Percentiles rank a stretch among this genome's conserved stretches.
Conservation (phyloP, 371 early-diverging fungal genomes). For the Zychaea mexicana region DNA sequence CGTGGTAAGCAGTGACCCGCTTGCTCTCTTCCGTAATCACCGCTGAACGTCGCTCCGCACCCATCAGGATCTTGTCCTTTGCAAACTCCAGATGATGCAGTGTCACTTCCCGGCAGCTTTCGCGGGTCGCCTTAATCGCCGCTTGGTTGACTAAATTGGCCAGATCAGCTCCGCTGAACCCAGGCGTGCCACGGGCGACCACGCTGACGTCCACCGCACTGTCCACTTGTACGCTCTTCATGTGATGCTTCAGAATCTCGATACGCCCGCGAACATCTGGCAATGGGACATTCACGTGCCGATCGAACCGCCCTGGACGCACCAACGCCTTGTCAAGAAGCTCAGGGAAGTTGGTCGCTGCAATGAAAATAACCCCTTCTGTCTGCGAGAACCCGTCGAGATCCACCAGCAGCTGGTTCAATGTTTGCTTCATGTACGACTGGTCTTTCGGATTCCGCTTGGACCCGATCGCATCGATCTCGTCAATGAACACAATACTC, state of each 20-base stretch:
- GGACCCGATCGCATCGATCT: constrained; percentile 96
- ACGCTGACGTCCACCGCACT: constrained; percentile 70
- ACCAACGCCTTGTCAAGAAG: constrained; percentile 94
- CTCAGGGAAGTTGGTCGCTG: constrained; percentile 98
- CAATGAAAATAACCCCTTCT: constrained; percentile 93
- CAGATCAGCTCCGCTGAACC: constrained; percentile 97
- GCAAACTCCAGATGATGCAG: constrained; percentile 89
- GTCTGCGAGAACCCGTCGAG: constrained; percentile 93
- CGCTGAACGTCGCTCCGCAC: constrained; percentile 85
- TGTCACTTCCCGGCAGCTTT: constrained; percentile 61
- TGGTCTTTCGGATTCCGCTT: constrained; percentile 91
- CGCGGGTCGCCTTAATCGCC: constrained; percentile 87
- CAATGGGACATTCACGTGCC: constrained; percentile 86
- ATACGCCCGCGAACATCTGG: constrained; percentile 93
- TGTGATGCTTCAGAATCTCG: constrained; percentile 86
- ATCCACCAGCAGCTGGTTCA: constrained; percentile 93
- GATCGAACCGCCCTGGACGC: constrained; percentile 97
- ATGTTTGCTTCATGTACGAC: constrained; percentile 88
- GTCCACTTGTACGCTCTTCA: constrained; percentile 64
- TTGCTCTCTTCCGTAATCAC: constrained; percentile 86
- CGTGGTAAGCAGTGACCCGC: constrained; percentile 91
- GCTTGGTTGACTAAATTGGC: constrained; percentile 93
- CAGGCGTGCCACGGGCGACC: constrained; percentile 92
- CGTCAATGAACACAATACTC: constrained; percentile 99
- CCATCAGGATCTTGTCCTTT: constrained; percentile 96